A percentile compares a stretch with the other conserved stretches of the same genome.
Conservation (phyloP, 495 filamentous ascomycete genomes). For the Penicillium cinerascens region DNA sequence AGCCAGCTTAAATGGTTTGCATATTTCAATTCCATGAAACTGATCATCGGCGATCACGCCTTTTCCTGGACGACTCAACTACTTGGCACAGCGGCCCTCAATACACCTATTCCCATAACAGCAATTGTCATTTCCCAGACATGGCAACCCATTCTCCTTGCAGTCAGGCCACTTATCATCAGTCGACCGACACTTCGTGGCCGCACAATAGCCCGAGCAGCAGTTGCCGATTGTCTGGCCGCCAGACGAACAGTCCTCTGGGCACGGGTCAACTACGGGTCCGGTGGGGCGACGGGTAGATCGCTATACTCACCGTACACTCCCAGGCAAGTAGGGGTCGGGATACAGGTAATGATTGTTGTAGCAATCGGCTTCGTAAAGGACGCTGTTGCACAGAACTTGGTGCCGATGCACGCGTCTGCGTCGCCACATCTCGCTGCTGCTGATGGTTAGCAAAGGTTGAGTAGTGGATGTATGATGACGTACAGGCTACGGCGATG, state of each 20-base stretch:
- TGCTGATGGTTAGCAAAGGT: constrained; percentile 1
- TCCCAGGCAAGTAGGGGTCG: constrained; percentile 29
- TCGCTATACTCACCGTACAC: constrained; percentile 28
- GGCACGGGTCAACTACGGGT: not conserved
- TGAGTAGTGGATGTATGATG: not conserved
- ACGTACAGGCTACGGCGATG: constrained; percentile 12
- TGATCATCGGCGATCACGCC: not conserved
- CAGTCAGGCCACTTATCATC: constrained; percentile 25
- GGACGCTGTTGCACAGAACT: constrained; percentile 31
- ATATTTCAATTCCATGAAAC: not conserved
- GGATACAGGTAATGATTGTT: constrained; percentile 30
- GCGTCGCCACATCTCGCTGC: constrained; percentile 19
- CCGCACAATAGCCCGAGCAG: constrained; percentile 29
- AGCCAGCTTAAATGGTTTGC: not conserved
- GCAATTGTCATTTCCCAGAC: constrained; percentile 20
- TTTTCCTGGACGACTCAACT: not conserved
- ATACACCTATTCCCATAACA: constrained; percentile 25
- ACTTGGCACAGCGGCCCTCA: constrained; percentile 16
- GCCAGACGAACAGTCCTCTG: constrained; percentile 13
- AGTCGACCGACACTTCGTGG: constrained; percentile 22
- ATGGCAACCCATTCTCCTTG: constrained; percentile 19
- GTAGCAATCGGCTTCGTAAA: constrained; percentile 28
- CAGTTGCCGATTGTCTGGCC: constrained; percentile 16
- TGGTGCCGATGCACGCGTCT: constrained; percentile 28
- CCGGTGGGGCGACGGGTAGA: not conserved